phyloP scores from a whole-genome alignment of 768 basidiomycete species.

The Sistotremastrum suecicum region DNA sequence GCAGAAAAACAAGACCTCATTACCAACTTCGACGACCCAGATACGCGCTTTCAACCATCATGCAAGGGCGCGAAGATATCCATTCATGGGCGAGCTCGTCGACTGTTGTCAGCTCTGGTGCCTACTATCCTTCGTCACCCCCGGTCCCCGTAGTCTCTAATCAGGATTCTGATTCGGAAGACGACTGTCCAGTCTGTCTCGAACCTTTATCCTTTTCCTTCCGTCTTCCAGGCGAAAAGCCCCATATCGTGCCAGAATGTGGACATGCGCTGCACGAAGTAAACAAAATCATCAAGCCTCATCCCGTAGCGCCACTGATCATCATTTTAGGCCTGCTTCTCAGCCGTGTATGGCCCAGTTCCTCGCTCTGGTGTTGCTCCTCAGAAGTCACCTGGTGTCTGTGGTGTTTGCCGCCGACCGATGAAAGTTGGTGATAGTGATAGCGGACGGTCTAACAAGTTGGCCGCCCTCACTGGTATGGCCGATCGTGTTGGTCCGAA shows the following conservation, averaged over 20 bases:
- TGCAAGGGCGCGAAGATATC: too few relatives aligned
- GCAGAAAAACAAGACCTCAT: too few relatives aligned
- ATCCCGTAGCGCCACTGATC: slow-evolving; percentile 2
- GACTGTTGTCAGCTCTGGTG: too few relatives aligned
- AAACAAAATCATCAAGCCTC: slow-evolving; percentile 9
- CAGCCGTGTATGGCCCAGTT: slow-evolving; percentile 87
- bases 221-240: slow-evolving; percentile 89
- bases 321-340: slow-evolving; percentile 75
- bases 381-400: slow-evolving; percentile 76
- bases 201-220: slow-evolving; percentile 90
- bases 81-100: too few relatives aligned
- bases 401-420: slow-evolving; percentile 90
- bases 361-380: slow-evolving; percentile 40
- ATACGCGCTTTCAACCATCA: too few relatives aligned
- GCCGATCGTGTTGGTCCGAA: slow-evolving; percentile 33
- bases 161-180: slow-evolving; percentile 58
- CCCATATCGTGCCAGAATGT: slow-evolving; percentile 93
- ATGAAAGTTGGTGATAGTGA: slow-evolving; percentile 93
- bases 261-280: slow-evolving; percentile 97
- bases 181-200: slow-evolving; percentile 92
- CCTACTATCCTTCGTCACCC: slow-evolving; percentile 8
- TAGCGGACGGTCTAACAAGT: slow-evolving; percentile 78
- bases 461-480: slow-evolving; percentile 89
- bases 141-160: slow-evolving; percentile 63
- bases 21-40: too few relatives aligned